Percentiles rank a stretch among this genome's conserved stretches.
Conservation (phyloP, 73 alveolate species). For the Effrenium voratum region DNA sequence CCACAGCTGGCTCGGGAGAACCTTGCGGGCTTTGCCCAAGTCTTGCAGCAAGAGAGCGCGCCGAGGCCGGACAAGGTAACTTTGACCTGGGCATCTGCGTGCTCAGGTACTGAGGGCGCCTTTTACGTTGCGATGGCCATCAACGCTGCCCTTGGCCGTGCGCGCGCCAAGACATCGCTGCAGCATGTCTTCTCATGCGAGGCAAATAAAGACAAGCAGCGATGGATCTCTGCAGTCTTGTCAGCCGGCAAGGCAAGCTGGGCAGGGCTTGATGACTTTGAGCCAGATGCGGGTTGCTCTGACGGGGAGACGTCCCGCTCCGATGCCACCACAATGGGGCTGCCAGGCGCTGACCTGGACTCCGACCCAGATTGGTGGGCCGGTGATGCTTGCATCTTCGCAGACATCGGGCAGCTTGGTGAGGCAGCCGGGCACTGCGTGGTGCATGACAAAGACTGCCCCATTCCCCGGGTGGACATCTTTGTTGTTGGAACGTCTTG, state of each 20-base stretch:
- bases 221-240: slow-evolving; percentile 38
- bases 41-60: slow-evolving; percentile 8
- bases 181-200: slow-evolving; percentile 9
- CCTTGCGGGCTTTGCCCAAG: background rate
- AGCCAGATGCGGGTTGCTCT: too few relatives aligned
- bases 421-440: background rate
- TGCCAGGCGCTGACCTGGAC: too few relatives aligned
- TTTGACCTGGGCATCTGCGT: slow-evolving; percentile 1
- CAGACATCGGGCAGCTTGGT: background rate
- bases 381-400: background rate
- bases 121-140: slow-evolving; percentile 28
- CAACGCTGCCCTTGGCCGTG: background rate
- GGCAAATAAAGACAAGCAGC: background rate
- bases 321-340: too few relatives aligned
- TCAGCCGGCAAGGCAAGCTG: background rate
- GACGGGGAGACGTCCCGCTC: too few relatives aligned
- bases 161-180: background rate
- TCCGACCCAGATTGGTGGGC: too few relatives aligned
- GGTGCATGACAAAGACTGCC: background rate
- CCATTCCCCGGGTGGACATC: background rate
- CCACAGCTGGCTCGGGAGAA: background rate
- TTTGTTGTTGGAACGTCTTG: slow-evolving; percentile 25
- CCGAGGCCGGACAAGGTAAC: background rate
- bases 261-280: too few relatives aligned
- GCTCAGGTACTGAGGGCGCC: slow-evolving; percentile 39